Evolutionary conservation across 768 basidiomycete genomes (phyloP), one percentile per base, ranked within the genome.

Genomic region (Collybia sordida): DNA sequence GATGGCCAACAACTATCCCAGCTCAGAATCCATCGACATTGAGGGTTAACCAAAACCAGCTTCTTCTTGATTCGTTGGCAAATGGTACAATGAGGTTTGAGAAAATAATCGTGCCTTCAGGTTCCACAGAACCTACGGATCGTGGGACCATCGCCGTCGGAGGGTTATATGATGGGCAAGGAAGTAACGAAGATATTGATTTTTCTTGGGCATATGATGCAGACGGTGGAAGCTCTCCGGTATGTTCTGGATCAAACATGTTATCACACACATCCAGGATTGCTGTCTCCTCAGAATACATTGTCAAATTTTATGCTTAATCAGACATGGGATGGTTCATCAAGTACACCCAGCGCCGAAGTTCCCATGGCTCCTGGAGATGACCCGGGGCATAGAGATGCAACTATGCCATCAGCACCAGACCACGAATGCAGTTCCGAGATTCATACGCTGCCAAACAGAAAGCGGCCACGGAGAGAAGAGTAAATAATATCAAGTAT

Each of bases 1-100:
- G 86, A 36, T 88, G 86, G 86, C 86, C 86, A 8, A 52, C 72
- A 19, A 67, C 67, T 24, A 73, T 88, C 19, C 84, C 84, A 6
- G 63, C 68, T 19, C 78, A 79, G 55, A 88, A 86, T 55, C 86
- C 86, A 5, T 86, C 85, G 23, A 66, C 74, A 8, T 62, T 87
- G 46, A 81, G 80, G 54, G 65, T 66, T 18, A 61, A 60, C 41
- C 83, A 86, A 56, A 85, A 85, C 62, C 78, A 74, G 58, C 59
- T 62, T 9, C 59, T 87, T 15, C 65, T 83, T 28, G 75, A 82
- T 19, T 71, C 73, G 42, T 62, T 85, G 37, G 65, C 73, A 40
- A 72, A 59, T 41, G 81, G 83, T 11, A 65, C 66, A 4, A 64
- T 85, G 61, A 66, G 61, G 36, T 85, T 86, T 58, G 71, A 77